Percentiles rank a stretch among this genome's conserved stretches.
These are phyloP conservation scores for Aspergillus arachidicola DNA, from an alignment of 2,329 filamentous ascomycete genomes.

Conservation along the genomic window DNA sequence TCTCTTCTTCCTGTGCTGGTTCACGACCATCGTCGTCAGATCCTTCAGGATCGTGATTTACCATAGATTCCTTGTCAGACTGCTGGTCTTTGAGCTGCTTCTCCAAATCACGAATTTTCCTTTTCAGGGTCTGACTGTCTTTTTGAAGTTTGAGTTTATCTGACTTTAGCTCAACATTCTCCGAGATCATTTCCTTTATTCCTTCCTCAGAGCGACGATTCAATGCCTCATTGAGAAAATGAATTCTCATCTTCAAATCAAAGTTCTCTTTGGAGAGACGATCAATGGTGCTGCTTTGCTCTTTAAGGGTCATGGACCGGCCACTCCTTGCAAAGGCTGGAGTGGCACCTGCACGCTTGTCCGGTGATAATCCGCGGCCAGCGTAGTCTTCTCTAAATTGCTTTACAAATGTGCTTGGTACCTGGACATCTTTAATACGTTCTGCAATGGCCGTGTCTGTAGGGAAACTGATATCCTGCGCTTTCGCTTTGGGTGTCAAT, in stretches of 20 bases:
- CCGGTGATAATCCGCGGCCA: slow-evolving; percentile 61
- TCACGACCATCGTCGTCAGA: slow-evolving; percentile 52
- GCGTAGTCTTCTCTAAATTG: slow-evolving; percentile 75
- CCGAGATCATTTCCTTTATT: slow-evolving; percentile 95
- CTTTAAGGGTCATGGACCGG: slow-evolving; percentile 83
- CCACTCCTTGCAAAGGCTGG: slow-evolving; percentile 58
- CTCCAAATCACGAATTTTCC: slow-evolving; percentile 83
- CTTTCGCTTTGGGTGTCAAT: slow-evolving; percentile 70
- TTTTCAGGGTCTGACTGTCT: slow-evolving; percentile 81
- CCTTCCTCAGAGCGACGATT: slow-evolving; percentile 94
- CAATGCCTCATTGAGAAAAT: slow-evolving; percentile 91
- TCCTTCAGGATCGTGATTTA: slow-evolving; percentile 44
- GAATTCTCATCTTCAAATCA: slow-evolving; percentile 94
- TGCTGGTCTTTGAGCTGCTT: slow-evolving; percentile 67
- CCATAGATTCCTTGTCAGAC: slow-evolving; percentile 48
- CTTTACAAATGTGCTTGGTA: slow-evolving; percentile 82
- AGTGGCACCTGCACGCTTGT: slow-evolving; percentile 58
- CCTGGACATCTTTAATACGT: slow-evolving; percentile 85
- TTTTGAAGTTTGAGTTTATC: slow-evolving; percentile 85
- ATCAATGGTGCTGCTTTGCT: slow-evolving; percentile 97
- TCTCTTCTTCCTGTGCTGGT: slow-evolving; percentile 73
- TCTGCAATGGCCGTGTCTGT: slow-evolving; percentile 88
- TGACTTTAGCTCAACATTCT: slow-evolving; percentile 94
- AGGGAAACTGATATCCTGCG: slow-evolving; percentile 62
- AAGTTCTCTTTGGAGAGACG: slow-evolving; percentile 97